Conservation (phyloP, 257 asterid genomes). For the Rauvolfia tetraphylla region DNA sequence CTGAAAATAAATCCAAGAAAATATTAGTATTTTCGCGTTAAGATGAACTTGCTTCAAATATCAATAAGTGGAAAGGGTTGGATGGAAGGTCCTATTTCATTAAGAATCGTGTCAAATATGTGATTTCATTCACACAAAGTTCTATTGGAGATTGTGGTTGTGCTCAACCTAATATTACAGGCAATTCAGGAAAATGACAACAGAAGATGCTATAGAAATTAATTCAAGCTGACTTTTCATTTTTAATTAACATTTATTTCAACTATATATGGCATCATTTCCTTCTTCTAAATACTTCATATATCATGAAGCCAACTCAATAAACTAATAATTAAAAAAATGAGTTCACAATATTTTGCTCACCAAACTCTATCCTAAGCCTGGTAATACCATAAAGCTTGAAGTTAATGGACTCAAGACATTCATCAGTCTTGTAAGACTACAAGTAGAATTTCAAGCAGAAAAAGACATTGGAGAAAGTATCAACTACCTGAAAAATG, state of each 20-base stretch:
- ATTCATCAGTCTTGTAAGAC: background rate
- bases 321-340: too few species aligned
- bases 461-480: background rate
- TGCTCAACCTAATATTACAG: background rate
- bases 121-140: background rate
- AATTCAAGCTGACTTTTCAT: background rate
- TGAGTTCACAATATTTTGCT: background rate
- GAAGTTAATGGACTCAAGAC: background rate
- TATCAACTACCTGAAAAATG: background rate
- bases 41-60: background rate
- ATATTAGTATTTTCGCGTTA: background rate
- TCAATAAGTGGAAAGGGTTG: background rate
- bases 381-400: background rate
- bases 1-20: constrained; percentile 31
- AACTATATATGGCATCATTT: background rate
- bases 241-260: background rate
- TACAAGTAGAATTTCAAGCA: constrained; percentile 1
- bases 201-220: background rate
- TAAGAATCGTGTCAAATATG: background rate
- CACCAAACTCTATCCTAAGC: background rate
- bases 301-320: background rate
- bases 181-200: background rate
- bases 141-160: background rate
- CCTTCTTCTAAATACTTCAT: background rate
- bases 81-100: background rate